Evolutionary conservation across 371 early-diverging fungal species (phyloP).

Genomic region (Saksenaea vasiformis): DNA sequence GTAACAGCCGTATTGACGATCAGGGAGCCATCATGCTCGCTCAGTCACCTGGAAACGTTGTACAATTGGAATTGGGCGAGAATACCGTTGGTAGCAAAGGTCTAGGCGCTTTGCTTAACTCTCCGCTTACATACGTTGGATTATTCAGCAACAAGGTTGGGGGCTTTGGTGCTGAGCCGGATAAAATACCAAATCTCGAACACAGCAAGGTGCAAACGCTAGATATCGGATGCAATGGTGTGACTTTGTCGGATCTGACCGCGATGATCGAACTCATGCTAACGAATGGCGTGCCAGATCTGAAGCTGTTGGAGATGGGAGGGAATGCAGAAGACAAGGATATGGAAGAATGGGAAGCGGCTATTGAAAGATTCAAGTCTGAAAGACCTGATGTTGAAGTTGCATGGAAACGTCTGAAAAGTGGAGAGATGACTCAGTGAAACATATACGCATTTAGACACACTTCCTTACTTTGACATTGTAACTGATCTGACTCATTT

Average conservation of each 20-base stretch:
- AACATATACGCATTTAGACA: neutral
- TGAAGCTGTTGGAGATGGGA: slow-evolving; percentile 57
- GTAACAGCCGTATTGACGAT: slow-evolving; percentile 57
- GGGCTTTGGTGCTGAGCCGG: slow-evolving; percentile 41
- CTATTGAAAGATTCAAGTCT: slow-evolving; percentile 35
- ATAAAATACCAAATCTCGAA: slow-evolving; percentile 31
- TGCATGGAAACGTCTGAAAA: slow-evolving; percentile 31
- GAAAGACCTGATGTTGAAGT: slow-evolving; percentile 35
- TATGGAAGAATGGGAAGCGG: slow-evolving; percentile 48
- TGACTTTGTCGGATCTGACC: slow-evolving; percentile 46
- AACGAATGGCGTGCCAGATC: slow-evolving; percentile 43
- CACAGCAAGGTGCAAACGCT: slow-evolving; percentile 37
- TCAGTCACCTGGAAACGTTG: slow-evolving; percentile 13
- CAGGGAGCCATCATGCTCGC: slow-evolving; percentile 44
- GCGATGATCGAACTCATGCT: slow-evolving; percentile 49
- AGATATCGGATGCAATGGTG: slow-evolving; percentile 59
- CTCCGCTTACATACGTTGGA: slow-evolving; percentile 44
- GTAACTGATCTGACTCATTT: neutral
- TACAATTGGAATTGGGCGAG: slow-evolving; percentile 51
- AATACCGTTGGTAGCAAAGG: slow-evolving; percentile 48
- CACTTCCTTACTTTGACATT: neutral
- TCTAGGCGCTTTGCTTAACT: slow-evolving; percentile 42
- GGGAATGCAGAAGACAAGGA: slow-evolving; percentile 57
- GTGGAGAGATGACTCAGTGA: neutral
- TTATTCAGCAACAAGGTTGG: slow-evolving; percentile 53